A percentile compares a stretch with the other conserved stretches of the same genome.
Evolutionary conservation across 1,284 basidiomycete species (phyloP).

Genomic region (Vanrija humicola): DNA sequence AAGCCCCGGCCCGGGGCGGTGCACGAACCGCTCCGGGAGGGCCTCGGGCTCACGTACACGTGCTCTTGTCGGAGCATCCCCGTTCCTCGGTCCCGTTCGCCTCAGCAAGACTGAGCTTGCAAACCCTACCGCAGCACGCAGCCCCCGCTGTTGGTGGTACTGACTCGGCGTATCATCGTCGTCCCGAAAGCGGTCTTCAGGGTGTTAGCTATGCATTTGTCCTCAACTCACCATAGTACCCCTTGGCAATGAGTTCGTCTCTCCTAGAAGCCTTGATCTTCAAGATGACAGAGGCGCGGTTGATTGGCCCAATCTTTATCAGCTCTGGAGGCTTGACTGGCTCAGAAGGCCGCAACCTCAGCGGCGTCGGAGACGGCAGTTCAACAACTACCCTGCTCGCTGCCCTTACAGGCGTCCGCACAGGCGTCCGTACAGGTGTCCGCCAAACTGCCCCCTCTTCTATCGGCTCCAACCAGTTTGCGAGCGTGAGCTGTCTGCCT

Average conservation of each 20-base stretch:
- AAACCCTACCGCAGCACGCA: background rate
- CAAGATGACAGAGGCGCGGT: slow-evolving; percentile 22
- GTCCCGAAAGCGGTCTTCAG: slow-evolving; percentile 22
- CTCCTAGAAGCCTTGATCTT: slow-evolving; percentile 15
- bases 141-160: background rate
- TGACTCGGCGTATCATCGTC: slow-evolving; percentile 18
- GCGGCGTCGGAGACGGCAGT: slow-evolving; percentile 5
- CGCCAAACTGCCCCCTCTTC: slow-evolving; percentile 8
- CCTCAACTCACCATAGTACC: slow-evolving; percentile 21
- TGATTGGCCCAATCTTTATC: slow-evolving; percentile 3
- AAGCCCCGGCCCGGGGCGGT: slow-evolving; percentile 22
- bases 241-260: slow-evolving; percentile 16
- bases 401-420: slow-evolving; percentile 7
- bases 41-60: slow-evolving; percentile 25
- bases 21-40: slow-evolving; percentile 24
- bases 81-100: slow-evolving; percentile 7
- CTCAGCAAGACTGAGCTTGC: background rate
- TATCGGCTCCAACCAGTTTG: background rate
- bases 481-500: background rate
- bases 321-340: no score
- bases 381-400: slow-evolving; percentile 2
- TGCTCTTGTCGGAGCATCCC: background rate
- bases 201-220: background rate
- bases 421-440: slow-evolving; percentile 6
- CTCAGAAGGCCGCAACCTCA: background rate